phyloP scores from a whole-genome alignment of 768 basidiomycete species.

The Lentinula lateritia region DNA sequence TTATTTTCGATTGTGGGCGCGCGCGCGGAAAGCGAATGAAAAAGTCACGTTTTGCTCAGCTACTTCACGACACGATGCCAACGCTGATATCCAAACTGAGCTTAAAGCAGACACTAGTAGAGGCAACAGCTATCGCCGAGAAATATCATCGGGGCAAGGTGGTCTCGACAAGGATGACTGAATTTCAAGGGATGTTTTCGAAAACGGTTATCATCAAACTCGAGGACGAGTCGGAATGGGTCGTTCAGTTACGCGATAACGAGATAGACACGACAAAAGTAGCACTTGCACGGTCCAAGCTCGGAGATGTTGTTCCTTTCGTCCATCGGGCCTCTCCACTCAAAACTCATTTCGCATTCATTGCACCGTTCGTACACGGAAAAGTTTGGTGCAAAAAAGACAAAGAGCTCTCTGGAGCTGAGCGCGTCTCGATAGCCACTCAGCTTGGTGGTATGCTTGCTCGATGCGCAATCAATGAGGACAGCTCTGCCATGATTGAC shows the following conservation, averaged over 20 bases:
- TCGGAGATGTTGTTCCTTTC: conserved; percentile 9
- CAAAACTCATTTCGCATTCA: not conserved
- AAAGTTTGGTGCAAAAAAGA: not conserved
- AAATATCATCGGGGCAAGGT: not conserved
- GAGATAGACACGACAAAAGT: conserved; percentile 10
- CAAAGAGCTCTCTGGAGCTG: not conserved
- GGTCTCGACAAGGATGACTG: not conserved
- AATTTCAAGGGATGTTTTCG: conserved; percentile 8
- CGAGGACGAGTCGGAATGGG: conserved; percentile 1
- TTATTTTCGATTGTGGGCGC: no score
- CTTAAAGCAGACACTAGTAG: conserved; percentile 15
- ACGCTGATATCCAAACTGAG: not conserved
- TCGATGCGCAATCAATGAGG: not conserved
- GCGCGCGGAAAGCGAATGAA: no score
- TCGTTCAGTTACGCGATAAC: conserved; percentile 12
- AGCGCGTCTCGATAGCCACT: not conserved
- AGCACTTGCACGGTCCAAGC: conserved; percentile 5
- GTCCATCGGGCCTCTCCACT: not conserved
- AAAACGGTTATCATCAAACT: not conserved
- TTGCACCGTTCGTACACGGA: not conserved
- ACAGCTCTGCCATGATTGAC: conserved; percentile 1
- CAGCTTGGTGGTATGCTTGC: not conserved
- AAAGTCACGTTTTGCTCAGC: no score
- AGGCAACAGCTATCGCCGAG: conserved; percentile 21
- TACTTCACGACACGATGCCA: not conserved